These are phyloP conservation scores for Achaetomiella virescens DNA, from an alignment of 495 filamentous ascomycete species.

Conservation along the genomic window DNA sequence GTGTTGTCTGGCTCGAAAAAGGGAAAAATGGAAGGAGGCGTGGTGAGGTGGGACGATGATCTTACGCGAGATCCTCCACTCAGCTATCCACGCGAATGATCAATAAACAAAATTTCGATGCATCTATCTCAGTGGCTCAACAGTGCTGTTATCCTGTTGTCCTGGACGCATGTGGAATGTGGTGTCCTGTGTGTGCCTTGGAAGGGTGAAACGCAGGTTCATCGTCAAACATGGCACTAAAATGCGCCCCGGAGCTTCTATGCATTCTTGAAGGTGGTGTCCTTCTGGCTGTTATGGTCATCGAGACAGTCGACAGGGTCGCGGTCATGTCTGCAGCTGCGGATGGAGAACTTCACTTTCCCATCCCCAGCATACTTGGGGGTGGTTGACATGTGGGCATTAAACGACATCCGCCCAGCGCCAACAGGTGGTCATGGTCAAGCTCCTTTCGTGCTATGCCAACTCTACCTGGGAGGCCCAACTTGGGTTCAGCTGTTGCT, in stretches of 20 bases:
- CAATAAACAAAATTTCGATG: neutral
- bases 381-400: neutral
- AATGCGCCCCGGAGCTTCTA: neutral
- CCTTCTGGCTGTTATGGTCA: conserved; percentile 1
- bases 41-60: conserved; percentile 1
- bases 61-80: neutral
- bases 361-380: neutral
- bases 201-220: neutral
- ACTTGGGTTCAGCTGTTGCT: too few species aligned
- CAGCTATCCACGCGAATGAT: neutral
- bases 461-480: too few species aligned
- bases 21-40: neutral
- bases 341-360: neutral
- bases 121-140: neutral
- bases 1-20: neutral
- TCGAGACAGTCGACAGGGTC: neutral
- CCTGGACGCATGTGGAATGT: neutral
- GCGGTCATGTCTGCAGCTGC: neutral
- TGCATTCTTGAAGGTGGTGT: neutral
- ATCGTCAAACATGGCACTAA: neutral
- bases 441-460: too few species aligned
- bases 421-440: too few species aligned
- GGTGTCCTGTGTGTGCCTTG: neutral
- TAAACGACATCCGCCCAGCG: neutral
- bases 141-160: neutral